These are phyloP conservation scores for Cryptococcus sp. DNA, from an alignment of 1,284 basidiomycete genomes.

Conservation along the genomic window DNA sequence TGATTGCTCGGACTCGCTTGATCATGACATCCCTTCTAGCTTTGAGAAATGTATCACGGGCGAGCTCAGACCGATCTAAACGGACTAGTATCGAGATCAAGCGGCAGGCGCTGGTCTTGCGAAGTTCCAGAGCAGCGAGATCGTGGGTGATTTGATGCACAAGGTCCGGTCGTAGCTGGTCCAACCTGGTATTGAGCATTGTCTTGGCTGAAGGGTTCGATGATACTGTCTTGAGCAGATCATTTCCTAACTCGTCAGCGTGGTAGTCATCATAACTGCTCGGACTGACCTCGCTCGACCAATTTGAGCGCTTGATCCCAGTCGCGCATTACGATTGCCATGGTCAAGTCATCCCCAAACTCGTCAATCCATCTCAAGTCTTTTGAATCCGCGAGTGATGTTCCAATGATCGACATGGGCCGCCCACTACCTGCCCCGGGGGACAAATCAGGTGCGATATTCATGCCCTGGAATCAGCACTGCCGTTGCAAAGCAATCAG, in stretches of 20 bases:
- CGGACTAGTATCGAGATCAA: constrained; percentile 70
- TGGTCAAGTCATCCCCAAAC: constrained; percentile 84
- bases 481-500: not conserved
- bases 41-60: constrained; percentile 74
- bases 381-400: constrained; percentile 56
- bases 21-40: constrained; percentile 73
- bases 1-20: constrained; percentile 73
- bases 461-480: no score
- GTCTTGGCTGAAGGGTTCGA: constrained; percentile 31
- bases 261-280: not conserved
- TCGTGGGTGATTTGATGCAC: constrained; percentile 68
- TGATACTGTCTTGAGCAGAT: constrained; percentile 58
- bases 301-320: constrained; percentile 81
- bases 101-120: constrained; percentile 68
- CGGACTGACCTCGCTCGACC: constrained; percentile 67
- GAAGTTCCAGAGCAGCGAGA: constrained; percentile 67
- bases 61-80: constrained; percentile 71
- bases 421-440: constrained; percentile 55
- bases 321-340: constrained; percentile 81
- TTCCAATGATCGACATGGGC: constrained; percentile 60
- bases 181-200: constrained; percentile 55
- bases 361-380: constrained; percentile 82
- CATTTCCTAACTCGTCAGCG: constrained; percentile 54
- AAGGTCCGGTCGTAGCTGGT: constrained; percentile 64
- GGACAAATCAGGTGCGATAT: no score